Evolutionary conservation across 2,329 filamentous ascomycete genomes (phyloP), one percentile per base, ranked within the genome.

Genomic region (Diaporthe capsici): DNA sequence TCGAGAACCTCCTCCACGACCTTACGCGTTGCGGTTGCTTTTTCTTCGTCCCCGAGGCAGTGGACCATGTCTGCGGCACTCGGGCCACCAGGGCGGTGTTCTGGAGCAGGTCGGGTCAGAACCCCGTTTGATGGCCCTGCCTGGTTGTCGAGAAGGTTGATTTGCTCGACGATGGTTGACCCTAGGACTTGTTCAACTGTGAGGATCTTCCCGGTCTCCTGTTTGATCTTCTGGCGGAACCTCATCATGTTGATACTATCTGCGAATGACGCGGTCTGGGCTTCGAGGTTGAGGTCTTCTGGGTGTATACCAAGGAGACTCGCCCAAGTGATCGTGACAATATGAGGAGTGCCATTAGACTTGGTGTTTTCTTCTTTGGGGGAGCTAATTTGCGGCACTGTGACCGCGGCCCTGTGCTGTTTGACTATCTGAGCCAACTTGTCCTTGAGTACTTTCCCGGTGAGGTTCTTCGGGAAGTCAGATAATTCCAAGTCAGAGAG

Each of bases 161-260:
- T 70, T 22, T 70, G 65, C 34, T 34, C 34, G 13, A 15, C 10
- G 15, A 70, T 42, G 4, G 65, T 70, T 3, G 65, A 55, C 4
- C 65, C 49, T 1, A 55, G n/a, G 34, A 70, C 49, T 42, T 70
- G 49, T 42, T 70, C 49, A 20, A 70, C 65, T 10, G 49, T 70
- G 25, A 70, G 34, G 2, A 42, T 15, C 5, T 70, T 70, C 1
- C 65, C 49, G 17, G 49, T 70, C 34, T 70, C 65, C n/a, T 42
- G 65, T 22, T 55, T 70, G 34, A 55, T 55, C n/a, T 42, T 70
- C 34, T 70, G 65, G 42, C 65, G 65, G 17, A 70, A 55, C 4
- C 65, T 39, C 65, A 70, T 55, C 47, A 70, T 55, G n/a, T 70
- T 70, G 49, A 70, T 70, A 20, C 65, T 70, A 9, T 55, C 65